Evolutionary conservation across 306 rosid species (phyloP).

Genomic region (Begonia fuchsioides): DNA sequence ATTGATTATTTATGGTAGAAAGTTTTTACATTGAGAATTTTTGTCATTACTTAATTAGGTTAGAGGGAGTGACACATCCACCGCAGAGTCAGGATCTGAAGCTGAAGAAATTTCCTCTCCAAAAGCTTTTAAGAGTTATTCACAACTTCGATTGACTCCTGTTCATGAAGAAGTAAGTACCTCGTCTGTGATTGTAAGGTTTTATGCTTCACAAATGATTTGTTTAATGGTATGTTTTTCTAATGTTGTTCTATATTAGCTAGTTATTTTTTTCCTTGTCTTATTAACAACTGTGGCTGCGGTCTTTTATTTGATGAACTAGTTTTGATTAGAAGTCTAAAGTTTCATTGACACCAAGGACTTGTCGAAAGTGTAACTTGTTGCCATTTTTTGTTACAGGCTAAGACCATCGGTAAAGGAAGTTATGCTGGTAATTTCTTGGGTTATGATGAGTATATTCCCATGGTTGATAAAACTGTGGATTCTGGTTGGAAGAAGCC

Average conservation of each 20-base stretch:
- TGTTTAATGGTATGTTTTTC: no score
- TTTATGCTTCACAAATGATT: no score
- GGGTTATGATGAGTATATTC: conserved; percentile 85
- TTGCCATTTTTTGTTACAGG: conserved; percentile 21
- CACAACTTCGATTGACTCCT: conserved; percentile 91
- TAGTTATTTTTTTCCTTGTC: no score
- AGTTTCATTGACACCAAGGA: no score
- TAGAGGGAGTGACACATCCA: conserved; percentile 87
- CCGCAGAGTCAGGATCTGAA: conserved; percentile 98
- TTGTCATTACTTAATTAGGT: conserved; percentile 28
- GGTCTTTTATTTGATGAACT: no score
- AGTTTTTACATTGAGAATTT: not conserved
- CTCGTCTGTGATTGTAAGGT: no score
- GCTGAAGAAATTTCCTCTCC: conserved; percentile 92
- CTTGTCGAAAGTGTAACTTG: no score
- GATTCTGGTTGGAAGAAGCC: conserved; percentile 77
- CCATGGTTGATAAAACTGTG: conserved; percentile 96
- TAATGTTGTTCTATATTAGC: no score
- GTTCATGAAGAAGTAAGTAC: conserved; percentile 88
- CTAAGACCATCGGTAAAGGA: conserved; percentile 59
- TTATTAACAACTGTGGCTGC: no score
- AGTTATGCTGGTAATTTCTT: conserved; percentile 38
- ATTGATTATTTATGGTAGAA: no score
- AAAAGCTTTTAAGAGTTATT: conserved; percentile 52
- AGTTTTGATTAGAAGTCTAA: no score